Conservation (phyloP, 176 grass and related monocot species). For the Oryza glaberrima region DNA sequence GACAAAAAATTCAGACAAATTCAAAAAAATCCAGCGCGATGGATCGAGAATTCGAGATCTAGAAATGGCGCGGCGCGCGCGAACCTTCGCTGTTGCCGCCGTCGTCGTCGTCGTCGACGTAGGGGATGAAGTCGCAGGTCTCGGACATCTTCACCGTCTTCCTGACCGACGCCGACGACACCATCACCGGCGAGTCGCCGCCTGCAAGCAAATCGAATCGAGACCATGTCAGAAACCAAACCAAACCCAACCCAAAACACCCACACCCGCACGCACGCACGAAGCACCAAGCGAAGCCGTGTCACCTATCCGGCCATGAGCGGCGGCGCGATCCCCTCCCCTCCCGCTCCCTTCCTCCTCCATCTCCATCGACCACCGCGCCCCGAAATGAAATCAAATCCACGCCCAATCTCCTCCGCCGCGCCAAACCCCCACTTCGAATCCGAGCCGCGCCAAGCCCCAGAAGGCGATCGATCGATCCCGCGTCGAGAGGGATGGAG, state of each 20-base stretch:
- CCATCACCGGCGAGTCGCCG: background rate
- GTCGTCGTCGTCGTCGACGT: background rate
- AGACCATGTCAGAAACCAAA: background rate
- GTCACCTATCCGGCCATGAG: background rate
- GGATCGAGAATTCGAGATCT: background rate
- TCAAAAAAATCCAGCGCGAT: background rate
- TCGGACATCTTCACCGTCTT: conserved; percentile 58
- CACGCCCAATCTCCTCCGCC: background rate
- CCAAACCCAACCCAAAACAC: too few relatives aligned
- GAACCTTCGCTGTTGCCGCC: background rate
- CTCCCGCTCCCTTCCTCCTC: background rate
- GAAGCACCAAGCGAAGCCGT: background rate
- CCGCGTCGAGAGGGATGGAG: background rate
- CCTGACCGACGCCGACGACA: background rate
- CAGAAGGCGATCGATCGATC: background rate
- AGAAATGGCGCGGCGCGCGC: background rate
- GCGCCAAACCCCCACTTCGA: background rate
- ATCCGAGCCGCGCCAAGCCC: background rate
- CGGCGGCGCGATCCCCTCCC: background rate
- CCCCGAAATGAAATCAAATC: background rate
- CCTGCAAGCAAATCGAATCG: background rate
- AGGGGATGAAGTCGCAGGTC: conserved; percentile 40
- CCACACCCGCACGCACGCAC: too few relatives aligned
- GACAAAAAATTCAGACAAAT: too few relatives aligned
- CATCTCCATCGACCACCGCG: background rate